phyloP scores from a whole-genome alignment of 208 protist species.

The Leptomonas seymouri region DNA sequence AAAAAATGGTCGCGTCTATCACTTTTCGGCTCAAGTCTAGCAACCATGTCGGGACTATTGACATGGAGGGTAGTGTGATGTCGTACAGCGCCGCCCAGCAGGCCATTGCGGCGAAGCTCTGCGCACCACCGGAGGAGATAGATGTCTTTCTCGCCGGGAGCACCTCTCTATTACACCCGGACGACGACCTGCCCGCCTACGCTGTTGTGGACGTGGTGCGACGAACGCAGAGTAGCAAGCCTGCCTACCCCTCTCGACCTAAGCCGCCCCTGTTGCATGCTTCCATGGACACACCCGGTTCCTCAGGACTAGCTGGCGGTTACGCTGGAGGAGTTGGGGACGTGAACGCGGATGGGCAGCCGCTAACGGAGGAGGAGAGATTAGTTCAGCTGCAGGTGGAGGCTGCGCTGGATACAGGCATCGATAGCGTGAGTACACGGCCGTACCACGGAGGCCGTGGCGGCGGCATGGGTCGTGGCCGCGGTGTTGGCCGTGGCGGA shows the following conservation, averaged over 20 bases:
- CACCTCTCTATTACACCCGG: slow-evolving; percentile 71
- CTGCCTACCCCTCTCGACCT: slow-evolving; percentile 17
- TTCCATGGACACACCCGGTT: neutral
- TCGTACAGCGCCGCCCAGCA: slow-evolving; percentile 72
- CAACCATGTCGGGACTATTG: slow-evolving; percentile 80
- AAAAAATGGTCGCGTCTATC: slow-evolving; percentile 64
- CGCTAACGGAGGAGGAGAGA: slow-evolving; percentile 83
- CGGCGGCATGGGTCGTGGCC: slow-evolving; percentile 8
- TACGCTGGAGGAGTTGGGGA: slow-evolving; percentile 7
- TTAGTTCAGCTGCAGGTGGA: slow-evolving; percentile 75
- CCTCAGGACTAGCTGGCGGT: neutral
- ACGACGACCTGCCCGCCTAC: slow-evolving; percentile 80
- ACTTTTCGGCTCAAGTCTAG: slow-evolving; percentile 82
- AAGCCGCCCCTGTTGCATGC: neutral
- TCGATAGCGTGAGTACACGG: slow-evolving; percentile 57
- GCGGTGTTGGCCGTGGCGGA: slow-evolving; percentile 25
- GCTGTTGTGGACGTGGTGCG: slow-evolving; percentile 81
- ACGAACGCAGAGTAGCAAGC: slow-evolving; percentile 43
- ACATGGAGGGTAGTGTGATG: slow-evolving; percentile 69
- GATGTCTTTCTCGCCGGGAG: slow-evolving; percentile 75
- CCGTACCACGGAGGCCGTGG: slow-evolving; percentile 38
- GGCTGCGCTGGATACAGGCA: slow-evolving; percentile 76
- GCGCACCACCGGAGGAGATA: slow-evolving; percentile 73
- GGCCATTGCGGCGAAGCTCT: slow-evolving; percentile 70
- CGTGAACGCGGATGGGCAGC: slow-evolving; percentile 9